Evolutionary conservation across 1,284 basidiomycete species (phyloP), one percentile per base, ranked within the genome.

Genomic region (Moniliella sp.): DNA sequence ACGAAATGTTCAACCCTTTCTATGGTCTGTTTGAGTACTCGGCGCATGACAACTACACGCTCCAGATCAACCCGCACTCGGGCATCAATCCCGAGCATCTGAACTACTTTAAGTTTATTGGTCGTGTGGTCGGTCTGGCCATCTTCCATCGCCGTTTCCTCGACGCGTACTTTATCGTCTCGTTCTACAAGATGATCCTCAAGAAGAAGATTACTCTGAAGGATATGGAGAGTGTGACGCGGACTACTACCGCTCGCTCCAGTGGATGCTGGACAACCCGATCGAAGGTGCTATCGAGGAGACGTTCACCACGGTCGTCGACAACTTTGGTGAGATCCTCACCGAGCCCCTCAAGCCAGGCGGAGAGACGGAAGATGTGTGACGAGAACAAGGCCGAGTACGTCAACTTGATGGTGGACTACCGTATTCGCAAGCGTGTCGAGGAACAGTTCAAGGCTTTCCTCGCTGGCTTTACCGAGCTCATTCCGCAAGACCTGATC

Each of bases 81-180:
- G 82, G 79, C 36, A 82, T 97, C 59, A 97, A 97, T 62, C 91
- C 88, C 0, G 91, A 99, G 62, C 91, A 99, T 64, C 65, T 99
- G 49, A 93, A 84, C 66, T 99, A 97, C 67, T 97, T 97, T 75
- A 93, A 91, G 67, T 97, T 97, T 62, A 93, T 94, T 43, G 88
- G 91, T 12, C 74, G 91, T 33, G 76, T 77, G 40, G 69, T 94
- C 45, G 88, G 86, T 39, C 70, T 94, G 13, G 86, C 82, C 35
- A 91, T 97, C 61, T 99, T 93, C 75, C 91, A 99, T 63, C 74
- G 86, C 46, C 76, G 88, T 7, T 97, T 97, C 75, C 67, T 99
- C 34, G 91, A 99, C 56, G 86, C 88, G 27, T 97, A 97, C 69
- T 99, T 99, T 60, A 88, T 97, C 42, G 76, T 83, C 29, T 83